A percentile compares a stretch with the other conserved stretches of the same genome.
phyloP scores from a whole-genome alignment of 495 filamentous ascomycete species.

The Aspergillus bridgeri region DNA sequence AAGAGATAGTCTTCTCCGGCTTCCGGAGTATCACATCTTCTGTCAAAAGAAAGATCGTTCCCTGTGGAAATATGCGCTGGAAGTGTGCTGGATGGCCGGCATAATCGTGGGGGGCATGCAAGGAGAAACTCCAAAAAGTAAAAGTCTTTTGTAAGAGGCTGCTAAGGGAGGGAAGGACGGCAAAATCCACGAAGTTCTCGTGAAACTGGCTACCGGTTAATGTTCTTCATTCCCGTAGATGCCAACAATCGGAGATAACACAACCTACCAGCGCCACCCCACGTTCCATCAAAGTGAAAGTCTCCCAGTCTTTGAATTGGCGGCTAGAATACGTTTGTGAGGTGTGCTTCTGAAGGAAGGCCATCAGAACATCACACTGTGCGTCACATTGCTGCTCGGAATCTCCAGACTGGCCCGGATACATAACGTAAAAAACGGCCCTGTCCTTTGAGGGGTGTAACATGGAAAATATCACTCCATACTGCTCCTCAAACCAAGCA shows the following conservation, averaged over 20 bases:
- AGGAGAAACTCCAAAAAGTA: slow-evolving; percentile 39
- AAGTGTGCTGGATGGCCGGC: slow-evolving; percentile 22
- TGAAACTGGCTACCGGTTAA: slow-evolving; percentile 37
- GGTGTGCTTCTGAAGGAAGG: slow-evolving; percentile 23
- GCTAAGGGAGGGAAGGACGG: slow-evolving; percentile 28
- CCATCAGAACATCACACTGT: slow-evolving; percentile 16
- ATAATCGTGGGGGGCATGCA: slow-evolving; percentile 25
- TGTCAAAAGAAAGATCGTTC: slow-evolving; percentile 57
- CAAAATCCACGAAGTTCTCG: slow-evolving; percentile 30
- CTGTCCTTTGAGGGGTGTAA: slow-evolving; percentile 8
- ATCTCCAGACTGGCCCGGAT: slow-evolving; percentile 21
- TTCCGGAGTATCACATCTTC: slow-evolving; percentile 58
- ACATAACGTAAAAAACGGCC: slow-evolving; percentile 36
- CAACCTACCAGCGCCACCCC: slow-evolving; percentile 44
- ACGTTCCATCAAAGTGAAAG: slow-evolving; percentile 30
- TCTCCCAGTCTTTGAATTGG: slow-evolving; percentile 35
- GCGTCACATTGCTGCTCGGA: slow-evolving; percentile 19
- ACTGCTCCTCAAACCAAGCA: slow-evolving; percentile 10
- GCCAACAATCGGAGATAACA: neutral
- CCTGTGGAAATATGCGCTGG: slow-evolving; percentile 55
- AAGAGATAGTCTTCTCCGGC: slow-evolving; percentile 43
- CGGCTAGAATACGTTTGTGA: slow-evolving; percentile 23
- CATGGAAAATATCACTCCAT: slow-evolving; percentile 18
- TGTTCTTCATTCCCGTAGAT: neutral
- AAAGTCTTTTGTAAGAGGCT: slow-evolving; percentile 17